Conservation (phyloP, 805 yeast species). For the Naumovozyma dairenensis region DNA sequence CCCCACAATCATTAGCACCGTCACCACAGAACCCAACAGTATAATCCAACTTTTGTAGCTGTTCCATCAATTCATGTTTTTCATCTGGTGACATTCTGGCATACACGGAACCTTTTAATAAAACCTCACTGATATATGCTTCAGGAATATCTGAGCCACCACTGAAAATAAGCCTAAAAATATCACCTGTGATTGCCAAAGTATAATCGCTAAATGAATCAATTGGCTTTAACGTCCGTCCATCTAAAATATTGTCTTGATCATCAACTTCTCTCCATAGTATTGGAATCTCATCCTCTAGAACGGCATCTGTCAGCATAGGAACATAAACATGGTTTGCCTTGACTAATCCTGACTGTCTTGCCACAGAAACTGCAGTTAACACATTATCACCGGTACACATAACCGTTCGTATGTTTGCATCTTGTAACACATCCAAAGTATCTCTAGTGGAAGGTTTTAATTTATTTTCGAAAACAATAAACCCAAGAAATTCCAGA, state of each 20-base stretch:
- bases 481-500: conserved; percentile 74
- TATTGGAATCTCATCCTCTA: conserved; percentile 23
- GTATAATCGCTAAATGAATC: conserved; percentile 36
- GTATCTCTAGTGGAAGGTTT: conserved; percentile 60
- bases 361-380: conserved; percentile 89
- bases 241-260: conserved; percentile 47
- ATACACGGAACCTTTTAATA: conserved; percentile 66
- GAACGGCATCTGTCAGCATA: conserved; percentile 32
- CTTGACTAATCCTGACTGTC: conserved; percentile 63
- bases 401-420: conserved; percentile 79
- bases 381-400: conserved; percentile 96
- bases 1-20: conserved; percentile 99
- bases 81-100: conserved; percentile 99
- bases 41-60: conserved; percentile 73
- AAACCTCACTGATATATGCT: conserved; percentile 42
- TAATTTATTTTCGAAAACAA: conserved; percentile 84
- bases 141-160: conserved; percentile 27
- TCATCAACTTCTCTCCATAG: conserved; percentile 65
- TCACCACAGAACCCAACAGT: conserved; percentile 98
- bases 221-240: conserved; percentile 47
- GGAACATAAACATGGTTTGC: conserved; percentile 55
- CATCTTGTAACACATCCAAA: conserved; percentile 47
- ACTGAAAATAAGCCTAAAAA: conserved; percentile 66
- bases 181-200: conserved; percentile 87
- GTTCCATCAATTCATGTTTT: conserved; percentile 89